Evolutionary conservation across 306 rosid genomes (phyloP).

Genomic region (Abrus pulchellus): DNA sequence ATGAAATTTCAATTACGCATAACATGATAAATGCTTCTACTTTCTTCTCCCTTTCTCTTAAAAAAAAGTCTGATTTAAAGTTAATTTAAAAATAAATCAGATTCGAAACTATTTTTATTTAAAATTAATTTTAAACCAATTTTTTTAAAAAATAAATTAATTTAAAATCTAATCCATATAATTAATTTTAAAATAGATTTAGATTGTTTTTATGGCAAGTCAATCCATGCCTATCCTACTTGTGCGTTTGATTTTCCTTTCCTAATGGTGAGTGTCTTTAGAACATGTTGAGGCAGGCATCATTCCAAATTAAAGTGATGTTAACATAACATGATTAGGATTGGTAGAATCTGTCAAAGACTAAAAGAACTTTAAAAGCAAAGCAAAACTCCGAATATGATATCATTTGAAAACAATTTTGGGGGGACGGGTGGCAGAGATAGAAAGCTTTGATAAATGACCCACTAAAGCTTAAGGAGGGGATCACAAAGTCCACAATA

Average conservation of each 20-base stretch:
- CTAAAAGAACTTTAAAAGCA: neutral
- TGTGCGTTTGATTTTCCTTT: neutral
- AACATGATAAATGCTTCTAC: too few species aligned
- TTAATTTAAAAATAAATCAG: too few species aligned
- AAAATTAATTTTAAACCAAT: too few species aligned
- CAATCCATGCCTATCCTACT: too few species aligned
- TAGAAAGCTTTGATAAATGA: neutral
- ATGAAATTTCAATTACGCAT: too few species aligned
- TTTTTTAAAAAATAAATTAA: too few species aligned
- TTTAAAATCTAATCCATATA: too few species aligned
- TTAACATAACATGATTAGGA: neutral
- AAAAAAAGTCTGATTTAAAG: too few species aligned
- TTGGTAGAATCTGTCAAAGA: neutral
- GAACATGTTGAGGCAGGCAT: neutral
- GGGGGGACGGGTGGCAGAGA: neutral
- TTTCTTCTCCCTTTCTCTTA: too few species aligned
- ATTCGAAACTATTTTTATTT: too few species aligned
- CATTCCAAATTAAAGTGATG: neutral
- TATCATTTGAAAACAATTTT: neutral
- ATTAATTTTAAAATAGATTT: too few species aligned
- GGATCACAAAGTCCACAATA: neutral
- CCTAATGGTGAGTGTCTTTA: neutral
- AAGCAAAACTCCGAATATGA: neutral
- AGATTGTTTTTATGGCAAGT: too few species aligned
- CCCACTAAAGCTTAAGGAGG: conserved; percentile 16